Conservation (phyloP, 371 early-diverging fungal species). For the Sanchytrium tribonematis region DNA sequence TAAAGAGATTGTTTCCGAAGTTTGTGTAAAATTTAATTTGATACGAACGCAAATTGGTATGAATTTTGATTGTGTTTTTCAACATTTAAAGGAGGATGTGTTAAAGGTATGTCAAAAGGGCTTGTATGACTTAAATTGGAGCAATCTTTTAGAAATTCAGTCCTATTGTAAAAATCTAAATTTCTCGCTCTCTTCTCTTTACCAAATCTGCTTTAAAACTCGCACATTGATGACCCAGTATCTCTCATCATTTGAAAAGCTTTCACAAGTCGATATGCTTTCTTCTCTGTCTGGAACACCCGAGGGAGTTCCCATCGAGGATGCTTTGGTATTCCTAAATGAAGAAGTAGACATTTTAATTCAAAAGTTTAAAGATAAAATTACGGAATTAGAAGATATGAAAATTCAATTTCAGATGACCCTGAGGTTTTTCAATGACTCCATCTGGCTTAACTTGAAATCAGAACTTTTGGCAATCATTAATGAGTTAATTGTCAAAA, state of each 20-base stretch:
- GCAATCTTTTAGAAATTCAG: not conserved
- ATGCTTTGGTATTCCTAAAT: not conserved
- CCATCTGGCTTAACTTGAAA: not conserved
- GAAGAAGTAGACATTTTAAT: not conserved
- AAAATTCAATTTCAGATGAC: not conserved
- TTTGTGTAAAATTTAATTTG: not conserved
- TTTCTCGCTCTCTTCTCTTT: not conserved
- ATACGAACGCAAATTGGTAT: not conserved
- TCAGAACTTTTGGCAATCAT: not conserved
- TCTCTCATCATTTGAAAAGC: not conserved
- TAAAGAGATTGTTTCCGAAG: not conserved
- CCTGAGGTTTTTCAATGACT: not conserved
- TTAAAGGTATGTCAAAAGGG: not conserved
- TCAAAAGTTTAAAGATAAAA: not conserved
- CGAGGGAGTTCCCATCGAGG: not conserved
- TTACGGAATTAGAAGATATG: not conserved
- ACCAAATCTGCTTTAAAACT: not conserved
- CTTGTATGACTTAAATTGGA: not conserved
- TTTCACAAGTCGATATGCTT: not conserved
- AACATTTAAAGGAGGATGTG: not conserved
- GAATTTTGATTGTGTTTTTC: not conserved
- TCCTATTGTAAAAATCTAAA: not conserved
- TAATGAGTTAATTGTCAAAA: not conserved
- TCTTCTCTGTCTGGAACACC: not conserved
- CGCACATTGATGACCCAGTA: not conserved